Conservation (phyloP, 441 rosid species). For the Croton laevigatus region DNA sequence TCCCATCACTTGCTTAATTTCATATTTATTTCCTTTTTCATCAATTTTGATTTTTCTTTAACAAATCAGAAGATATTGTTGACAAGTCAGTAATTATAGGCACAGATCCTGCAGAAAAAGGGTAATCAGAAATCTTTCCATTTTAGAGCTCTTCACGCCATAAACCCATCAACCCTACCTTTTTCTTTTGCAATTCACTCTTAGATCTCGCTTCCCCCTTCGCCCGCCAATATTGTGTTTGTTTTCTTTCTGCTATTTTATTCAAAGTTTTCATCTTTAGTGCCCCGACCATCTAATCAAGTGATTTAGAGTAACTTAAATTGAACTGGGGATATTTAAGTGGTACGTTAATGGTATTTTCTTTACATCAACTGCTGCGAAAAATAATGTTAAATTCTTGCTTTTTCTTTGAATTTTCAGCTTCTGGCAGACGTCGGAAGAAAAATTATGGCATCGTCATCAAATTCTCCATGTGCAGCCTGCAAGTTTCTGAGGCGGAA, state of each 20-base stretch:
- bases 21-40: not conserved
- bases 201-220: too few species aligned
- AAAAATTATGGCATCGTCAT: slow-evolving; percentile 57
- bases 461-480: slow-evolving; percentile 72
- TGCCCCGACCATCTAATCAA: not conserved
- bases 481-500: slow-evolving; percentile 69
- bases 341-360: not conserved
- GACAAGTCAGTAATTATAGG: slow-evolving; percentile 16
- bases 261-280: not conserved
- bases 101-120: slow-evolving; percentile 21
- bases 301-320: too few species aligned
- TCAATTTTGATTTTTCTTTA: slow-evolving; percentile 7
- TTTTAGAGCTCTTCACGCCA: not conserved
- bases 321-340: not conserved
- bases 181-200: not conserved
- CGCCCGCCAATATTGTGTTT: not conserved
- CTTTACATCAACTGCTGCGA: too few species aligned
- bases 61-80: slow-evolving; percentile 8
- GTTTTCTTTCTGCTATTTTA: not conserved
- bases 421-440: slow-evolving; percentile 21
- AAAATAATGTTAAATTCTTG: not conserved
- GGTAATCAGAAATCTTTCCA: slow-evolving; percentile 13
- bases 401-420: not conserved
- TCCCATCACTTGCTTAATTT: slow-evolving; percentile 22
- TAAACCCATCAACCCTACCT: not conserved